A percentile compares a stretch with the other conserved stretches of the same genome.
These are phyloP conservation scores for Acanthamoeba royreba DNA, from an alignment of 208 protist genomes.

Conservation along the genomic window DNA sequence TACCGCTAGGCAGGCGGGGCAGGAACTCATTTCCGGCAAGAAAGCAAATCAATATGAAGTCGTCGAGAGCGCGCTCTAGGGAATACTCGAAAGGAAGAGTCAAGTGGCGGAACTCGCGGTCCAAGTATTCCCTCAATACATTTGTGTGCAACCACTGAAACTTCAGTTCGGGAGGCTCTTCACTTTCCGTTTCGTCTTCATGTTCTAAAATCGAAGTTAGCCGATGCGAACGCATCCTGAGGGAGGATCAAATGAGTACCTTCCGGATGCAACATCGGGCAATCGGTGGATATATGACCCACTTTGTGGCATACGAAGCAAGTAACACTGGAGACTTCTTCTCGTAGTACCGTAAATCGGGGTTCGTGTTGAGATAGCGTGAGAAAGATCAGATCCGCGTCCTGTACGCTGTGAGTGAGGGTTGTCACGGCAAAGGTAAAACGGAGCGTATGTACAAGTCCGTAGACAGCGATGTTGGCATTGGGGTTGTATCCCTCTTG, in stretches of 20 bases:
- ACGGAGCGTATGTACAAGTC: constrained; percentile 77
- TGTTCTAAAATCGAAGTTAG: background rate
- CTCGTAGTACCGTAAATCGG: constrained; percentile 80
- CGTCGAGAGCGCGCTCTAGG: constrained; percentile 93
- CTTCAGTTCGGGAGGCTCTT: constrained; percentile 60
- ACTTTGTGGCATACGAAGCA: constrained; percentile 35
- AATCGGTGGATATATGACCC: background rate
- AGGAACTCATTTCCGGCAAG: constrained; percentile 99
- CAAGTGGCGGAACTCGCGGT: constrained; percentile 81
- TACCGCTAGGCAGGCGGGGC: constrained; percentile 85
- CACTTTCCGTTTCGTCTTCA: background rate
- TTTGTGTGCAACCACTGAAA: constrained; percentile 84
- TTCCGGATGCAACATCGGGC: background rate
- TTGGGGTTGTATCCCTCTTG: constrained; percentile 92
- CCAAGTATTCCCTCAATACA: constrained; percentile 93
- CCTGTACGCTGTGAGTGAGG: background rate
- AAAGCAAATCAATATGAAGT: constrained; percentile 98
- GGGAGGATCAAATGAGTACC: background rate
- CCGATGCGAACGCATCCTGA: background rate
- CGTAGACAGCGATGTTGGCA: constrained; percentile 96
- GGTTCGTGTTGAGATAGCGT: constrained; percentile 82
- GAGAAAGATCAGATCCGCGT: constrained; percentile 87
- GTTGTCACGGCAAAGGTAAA: background rate
- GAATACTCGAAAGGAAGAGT: constrained; percentile 56
- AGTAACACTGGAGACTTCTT: constrained; percentile 63